A percentile compares a stretch with the other conserved stretches of the same genome.
Evolutionary conservation across 306 rosid species (phyloP).

Genomic region (Acacia confusa): DNA sequence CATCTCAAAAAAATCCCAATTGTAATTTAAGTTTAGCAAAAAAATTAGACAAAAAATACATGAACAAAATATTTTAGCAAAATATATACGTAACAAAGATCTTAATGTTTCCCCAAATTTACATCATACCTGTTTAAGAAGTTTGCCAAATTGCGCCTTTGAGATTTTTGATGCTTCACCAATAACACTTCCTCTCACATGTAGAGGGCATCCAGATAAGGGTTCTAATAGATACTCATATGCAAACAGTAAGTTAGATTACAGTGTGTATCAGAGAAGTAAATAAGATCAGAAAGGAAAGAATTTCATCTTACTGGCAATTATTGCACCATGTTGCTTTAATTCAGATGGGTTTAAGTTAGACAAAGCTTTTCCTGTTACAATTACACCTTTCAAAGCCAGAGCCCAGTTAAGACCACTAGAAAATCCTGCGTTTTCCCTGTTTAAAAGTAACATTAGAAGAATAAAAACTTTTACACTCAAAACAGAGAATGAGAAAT

Average conservation of each 20-base stretch:
- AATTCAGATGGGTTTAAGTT: conserved; percentile 42
- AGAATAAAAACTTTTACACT: neutral
- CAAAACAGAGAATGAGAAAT: neutral
- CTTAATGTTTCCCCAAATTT: neutral
- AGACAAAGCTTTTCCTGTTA: conserved; percentile 39
- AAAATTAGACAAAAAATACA: neutral
- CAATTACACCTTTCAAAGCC: conserved; percentile 48
- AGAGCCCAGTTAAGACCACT: conserved; percentile 43
- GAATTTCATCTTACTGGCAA: conserved; percentile 23
- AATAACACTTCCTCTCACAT: conserved; percentile 41
- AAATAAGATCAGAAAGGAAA: neutral
- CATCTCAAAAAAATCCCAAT: neutral
- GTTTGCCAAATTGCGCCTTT: conserved; percentile 40
- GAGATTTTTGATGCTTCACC: conserved; percentile 34
- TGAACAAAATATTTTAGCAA: neutral
- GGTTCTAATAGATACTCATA: conserved; percentile 25
- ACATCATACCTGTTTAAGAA: conserved; percentile 45
- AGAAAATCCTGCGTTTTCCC: conserved; percentile 24
- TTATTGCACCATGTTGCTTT: conserved; percentile 40
- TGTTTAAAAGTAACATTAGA: neutral
- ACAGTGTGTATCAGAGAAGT: neutral
- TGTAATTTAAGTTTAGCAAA: neutral
- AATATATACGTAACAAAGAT: neutral
- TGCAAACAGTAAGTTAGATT: neutral
- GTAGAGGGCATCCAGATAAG: conserved; percentile 43